phyloP scores from a whole-genome alignment of 1,284 basidiomycete species.

The Laetiporus sulphureus region DNA sequence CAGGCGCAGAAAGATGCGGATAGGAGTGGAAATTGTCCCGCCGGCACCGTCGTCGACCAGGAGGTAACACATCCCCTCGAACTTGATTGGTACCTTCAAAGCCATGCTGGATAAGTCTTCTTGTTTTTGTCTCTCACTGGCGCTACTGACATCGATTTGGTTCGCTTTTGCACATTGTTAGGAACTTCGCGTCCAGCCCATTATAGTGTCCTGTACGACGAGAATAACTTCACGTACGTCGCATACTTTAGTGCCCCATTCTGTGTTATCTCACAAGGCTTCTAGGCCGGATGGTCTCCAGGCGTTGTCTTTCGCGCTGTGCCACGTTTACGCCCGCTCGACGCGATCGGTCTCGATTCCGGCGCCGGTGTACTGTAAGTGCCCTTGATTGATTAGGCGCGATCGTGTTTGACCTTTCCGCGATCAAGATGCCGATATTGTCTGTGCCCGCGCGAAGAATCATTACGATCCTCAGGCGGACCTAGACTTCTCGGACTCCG shows the following conservation, averaged over 20 bases:
- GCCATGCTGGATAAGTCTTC: slow-evolving; percentile 51
- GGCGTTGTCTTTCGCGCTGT: slow-evolving; percentile 66
- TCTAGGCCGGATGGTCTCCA: slow-evolving; percentile 60
- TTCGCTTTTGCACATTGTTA: slow-evolving; percentile 28
- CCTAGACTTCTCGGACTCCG: slow-evolving; percentile 48
- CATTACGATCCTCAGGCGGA: slow-evolving; percentile 62
- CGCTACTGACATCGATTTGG: slow-evolving; percentile 10
- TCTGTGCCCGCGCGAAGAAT: slow-evolving; percentile 75
- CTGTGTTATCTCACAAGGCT: not conserved
- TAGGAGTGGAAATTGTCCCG: slow-evolving; percentile 64
- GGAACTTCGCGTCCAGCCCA: slow-evolving; percentile 53
- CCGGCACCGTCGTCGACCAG: slow-evolving; percentile 69
- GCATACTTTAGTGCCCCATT: not conserved
- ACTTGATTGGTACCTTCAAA: slow-evolving; percentile 77
- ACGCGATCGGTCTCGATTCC: slow-evolving; percentile 82
- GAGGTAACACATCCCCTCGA: slow-evolving; percentile 69
- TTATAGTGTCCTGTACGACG: slow-evolving; percentile 59
- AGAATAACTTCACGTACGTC: slow-evolving; percentile 45
- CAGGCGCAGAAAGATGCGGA: slow-evolving; percentile 43
- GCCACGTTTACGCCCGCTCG: slow-evolving; percentile 76
- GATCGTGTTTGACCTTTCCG: slow-evolving; percentile 4
- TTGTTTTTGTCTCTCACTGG: not conserved
- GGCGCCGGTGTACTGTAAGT: slow-evolving; percentile 76
- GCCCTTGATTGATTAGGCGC: slow-evolving; percentile 4
- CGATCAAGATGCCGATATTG: slow-evolving; percentile 68